phyloP scores from a whole-genome alignment of 495 filamentous ascomycete species.

The Talaromyces thailandensis region DNA sequence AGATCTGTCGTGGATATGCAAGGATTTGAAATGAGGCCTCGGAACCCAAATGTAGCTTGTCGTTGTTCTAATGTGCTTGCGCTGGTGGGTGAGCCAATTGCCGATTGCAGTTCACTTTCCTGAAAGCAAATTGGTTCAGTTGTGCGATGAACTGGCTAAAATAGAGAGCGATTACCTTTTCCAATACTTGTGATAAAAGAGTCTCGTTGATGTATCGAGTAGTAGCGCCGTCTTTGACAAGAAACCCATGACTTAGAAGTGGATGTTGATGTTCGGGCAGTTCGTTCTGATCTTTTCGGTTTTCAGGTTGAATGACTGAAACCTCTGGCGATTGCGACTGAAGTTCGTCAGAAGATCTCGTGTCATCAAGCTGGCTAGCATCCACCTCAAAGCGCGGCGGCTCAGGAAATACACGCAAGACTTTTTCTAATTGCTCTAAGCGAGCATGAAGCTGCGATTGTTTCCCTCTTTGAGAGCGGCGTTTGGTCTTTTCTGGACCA shows the following conservation, averaged over 20 bases:
- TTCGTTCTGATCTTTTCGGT: not conserved
- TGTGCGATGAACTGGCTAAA: not conserved
- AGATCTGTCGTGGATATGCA: constrained; percentile 9
- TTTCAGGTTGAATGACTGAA: not conserved
- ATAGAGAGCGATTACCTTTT: constrained; percentile 8
- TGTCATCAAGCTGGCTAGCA: constrained; percentile 6
- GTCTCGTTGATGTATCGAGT: constrained; percentile 21
- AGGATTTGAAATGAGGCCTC: not conserved
- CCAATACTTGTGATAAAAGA: constrained; percentile 18
- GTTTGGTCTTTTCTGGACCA: constrained; percentile 16
- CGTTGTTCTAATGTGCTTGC: not conserved
- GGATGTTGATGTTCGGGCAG: not conserved
- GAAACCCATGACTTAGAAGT: constrained; percentile 10
- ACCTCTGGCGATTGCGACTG: not conserved
- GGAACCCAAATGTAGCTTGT: not conserved
- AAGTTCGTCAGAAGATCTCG: not conserved
- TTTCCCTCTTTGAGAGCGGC: constrained; percentile 15
- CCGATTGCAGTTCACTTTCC: not conserved
- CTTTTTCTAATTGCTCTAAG: constrained; percentile 22
- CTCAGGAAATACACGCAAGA: constrained; percentile 10
- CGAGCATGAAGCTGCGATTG: constrained; percentile 14
- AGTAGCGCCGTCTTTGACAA: constrained; percentile 12
- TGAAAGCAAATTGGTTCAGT: not conserved
- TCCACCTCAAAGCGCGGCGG: not conserved
- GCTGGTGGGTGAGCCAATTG: not conserved